These are phyloP conservation scores for Lactarius quietus DNA, from an alignment of 768 basidiomycete genomes.

Conservation along the genomic window DNA sequence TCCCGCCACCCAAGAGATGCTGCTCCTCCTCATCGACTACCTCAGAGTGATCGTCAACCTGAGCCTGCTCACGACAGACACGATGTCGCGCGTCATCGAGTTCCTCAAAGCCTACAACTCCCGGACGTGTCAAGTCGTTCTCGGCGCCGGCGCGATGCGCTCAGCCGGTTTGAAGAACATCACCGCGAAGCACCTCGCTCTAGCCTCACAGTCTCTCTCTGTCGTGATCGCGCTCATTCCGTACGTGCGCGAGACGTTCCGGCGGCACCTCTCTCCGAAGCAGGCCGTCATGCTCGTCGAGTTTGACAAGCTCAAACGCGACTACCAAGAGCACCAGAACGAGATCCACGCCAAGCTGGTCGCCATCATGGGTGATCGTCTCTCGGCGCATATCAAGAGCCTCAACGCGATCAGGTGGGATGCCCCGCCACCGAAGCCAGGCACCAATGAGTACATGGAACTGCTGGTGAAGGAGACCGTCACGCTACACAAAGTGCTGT, in stretches of 20 bases:
- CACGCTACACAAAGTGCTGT: constrained; percentile 92
- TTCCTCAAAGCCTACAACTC: constrained; percentile 98
- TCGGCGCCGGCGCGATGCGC: constrained; percentile 98
- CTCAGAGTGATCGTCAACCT: constrained; percentile 84
- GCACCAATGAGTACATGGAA: constrained; percentile 88
- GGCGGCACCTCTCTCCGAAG: constrained; percentile 88
- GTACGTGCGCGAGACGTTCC: constrained; percentile 91
- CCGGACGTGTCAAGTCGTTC: constrained; percentile 94
- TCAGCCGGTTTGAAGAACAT: constrained; percentile 97
- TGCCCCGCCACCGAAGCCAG: constrained; percentile 53
- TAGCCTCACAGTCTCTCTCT: constrained; percentile 94
- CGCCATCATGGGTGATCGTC: constrained; percentile 95
- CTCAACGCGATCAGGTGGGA: constrained; percentile 82
- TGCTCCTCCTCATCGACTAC: constrained; percentile 78
- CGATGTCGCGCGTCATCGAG: constrained; percentile 93
- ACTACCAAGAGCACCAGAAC: constrained; percentile 98
- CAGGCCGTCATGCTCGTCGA: constrained; percentile 97
- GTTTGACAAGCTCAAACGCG: constrained; percentile 98
- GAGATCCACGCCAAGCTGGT: constrained; percentile 98
- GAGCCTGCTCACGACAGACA: constrained; percentile 85
- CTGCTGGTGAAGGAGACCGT: constrained; percentile 91
- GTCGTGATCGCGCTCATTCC: constrained; percentile 93
- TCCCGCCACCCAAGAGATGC: constrained; percentile 72
- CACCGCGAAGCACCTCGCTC: constrained; percentile 94
- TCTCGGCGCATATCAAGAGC: constrained; percentile 79